Percentiles rank a stretch among this genome's conserved stretches.
Conservation (phyloP, 2,329 filamentous ascomycete genomes). For the Verticillium dahliae region DNA sequence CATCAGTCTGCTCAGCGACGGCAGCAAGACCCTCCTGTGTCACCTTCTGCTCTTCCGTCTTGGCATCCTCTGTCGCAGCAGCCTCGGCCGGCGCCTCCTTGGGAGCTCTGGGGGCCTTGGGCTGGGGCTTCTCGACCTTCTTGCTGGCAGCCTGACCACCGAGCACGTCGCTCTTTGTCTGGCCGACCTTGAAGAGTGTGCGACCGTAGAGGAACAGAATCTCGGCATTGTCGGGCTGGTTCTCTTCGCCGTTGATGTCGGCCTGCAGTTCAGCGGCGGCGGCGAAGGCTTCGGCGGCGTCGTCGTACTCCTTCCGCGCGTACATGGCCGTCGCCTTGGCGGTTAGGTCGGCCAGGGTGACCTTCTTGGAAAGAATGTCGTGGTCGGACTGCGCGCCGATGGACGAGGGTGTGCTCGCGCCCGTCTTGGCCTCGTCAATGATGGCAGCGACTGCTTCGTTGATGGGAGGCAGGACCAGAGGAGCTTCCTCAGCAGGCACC, state of each 20-base stretch:
- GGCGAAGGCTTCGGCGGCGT: slow-evolving; percentile 81
- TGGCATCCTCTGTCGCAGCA: slow-evolving; percentile 17
- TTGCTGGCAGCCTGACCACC: slow-evolving; percentile 67
- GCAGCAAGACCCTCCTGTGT: slow-evolving; percentile 39
- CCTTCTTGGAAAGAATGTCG: slow-evolving; percentile 45
- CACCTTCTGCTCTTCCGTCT: slow-evolving; percentile 33
- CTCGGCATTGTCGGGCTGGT: slow-evolving; percentile 84
- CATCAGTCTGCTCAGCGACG: slow-evolving; percentile 36
- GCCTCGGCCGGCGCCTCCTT: slow-evolving; percentile 22
- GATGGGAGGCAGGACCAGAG: slow-evolving; percentile 6
- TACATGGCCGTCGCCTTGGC: slow-evolving; percentile 80
- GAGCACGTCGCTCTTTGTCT: slow-evolving; percentile 89
- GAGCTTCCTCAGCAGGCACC: slow-evolving; percentile 11
- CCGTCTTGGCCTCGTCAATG: slow-evolving; percentile 1
- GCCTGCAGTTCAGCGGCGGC: slow-evolving; percentile 86
- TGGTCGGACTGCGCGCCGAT: slow-evolving; percentile 24
- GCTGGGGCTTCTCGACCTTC: slow-evolving; percentile 24
- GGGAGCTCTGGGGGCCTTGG: slow-evolving; percentile 27
- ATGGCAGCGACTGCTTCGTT: slow-evolving; percentile 3
- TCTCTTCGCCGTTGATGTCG: slow-evolving; percentile 77
- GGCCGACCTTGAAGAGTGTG: slow-evolving; percentile 86
- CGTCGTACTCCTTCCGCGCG: slow-evolving; percentile 79
- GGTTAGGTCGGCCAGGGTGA: slow-evolving; percentile 69
- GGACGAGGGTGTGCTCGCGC: slow-evolving; percentile 4
- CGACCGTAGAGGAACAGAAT: slow-evolving; percentile 92